Conservation (phyloP, 2,329 filamentous ascomycete species). For the Scytalidium lignicola region DNA sequence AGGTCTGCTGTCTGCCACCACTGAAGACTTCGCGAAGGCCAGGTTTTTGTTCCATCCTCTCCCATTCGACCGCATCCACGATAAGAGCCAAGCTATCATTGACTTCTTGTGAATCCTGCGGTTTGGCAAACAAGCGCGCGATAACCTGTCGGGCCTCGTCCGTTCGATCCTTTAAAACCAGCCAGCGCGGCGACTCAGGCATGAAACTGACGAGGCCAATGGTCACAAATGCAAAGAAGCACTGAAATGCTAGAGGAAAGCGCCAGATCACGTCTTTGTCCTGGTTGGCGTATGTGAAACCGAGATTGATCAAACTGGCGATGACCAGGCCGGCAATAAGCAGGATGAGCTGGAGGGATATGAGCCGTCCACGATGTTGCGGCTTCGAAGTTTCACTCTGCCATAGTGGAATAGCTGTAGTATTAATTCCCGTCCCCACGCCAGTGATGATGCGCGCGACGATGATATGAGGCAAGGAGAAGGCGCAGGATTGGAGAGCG, state of each 20-base stretch:
- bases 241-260: slow-evolving; percentile 52
- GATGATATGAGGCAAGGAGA: slow-evolving; percentile 32
- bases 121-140: slow-evolving; percentile 32
- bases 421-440: slow-evolving; percentile 21
- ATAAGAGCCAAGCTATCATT: slow-evolving; percentile 35
- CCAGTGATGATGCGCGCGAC: slow-evolving; percentile 31
- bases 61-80: slow-evolving; percentile 46
- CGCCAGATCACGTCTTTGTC: slow-evolving; percentile 45
- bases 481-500: slow-evolving; percentile 23
- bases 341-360: slow-evolving; percentile 51
- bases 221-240: slow-evolving; percentile 52
- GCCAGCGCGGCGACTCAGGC: slow-evolving; percentile 31
- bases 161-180: slow-evolving; percentile 25
- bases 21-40: slow-evolving; percentile 36
- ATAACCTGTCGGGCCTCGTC: slow-evolving; percentile 31
- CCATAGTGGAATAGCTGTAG: slow-evolving; percentile 34
- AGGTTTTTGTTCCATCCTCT: slow-evolving; percentile 37
- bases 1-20: slow-evolving; percentile 42
- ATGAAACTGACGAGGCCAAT: slow-evolving; percentile 27
- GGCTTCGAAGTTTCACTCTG: slow-evolving; percentile 49
- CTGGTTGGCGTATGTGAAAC: slow-evolving; percentile 34
- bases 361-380: slow-evolving; percentile 48
- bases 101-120: slow-evolving; percentile 19
- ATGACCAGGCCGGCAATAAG: slow-evolving; percentile 51
- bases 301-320: slow-evolving; percentile 54